phyloP scores from a whole-genome alignment of 257 asterid genomes.

The Striga asiatica region DNA sequence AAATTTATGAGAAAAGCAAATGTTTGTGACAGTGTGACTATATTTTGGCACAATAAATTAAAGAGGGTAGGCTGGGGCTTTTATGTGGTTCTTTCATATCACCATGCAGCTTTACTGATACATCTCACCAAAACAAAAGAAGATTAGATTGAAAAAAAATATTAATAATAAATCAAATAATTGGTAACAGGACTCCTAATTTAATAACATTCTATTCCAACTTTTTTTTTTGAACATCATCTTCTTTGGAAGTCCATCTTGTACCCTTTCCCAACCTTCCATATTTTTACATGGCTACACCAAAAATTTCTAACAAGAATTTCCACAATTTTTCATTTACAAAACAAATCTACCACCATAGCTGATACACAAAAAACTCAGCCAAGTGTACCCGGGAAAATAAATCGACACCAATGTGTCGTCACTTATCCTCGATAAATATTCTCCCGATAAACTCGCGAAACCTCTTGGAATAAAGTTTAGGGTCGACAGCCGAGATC shows the following conservation, averaged over 20 bases:
- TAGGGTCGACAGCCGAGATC: slow-evolving; percentile 79
- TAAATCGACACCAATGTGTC: too few species aligned
- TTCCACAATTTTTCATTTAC: background rate
- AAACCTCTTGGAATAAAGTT: slow-evolving; percentile 59
- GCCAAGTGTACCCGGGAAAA: too few species aligned
- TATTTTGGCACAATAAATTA: too few species aligned
- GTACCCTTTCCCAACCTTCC: background rate
- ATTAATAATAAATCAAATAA: background rate
- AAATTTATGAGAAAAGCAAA: too few species aligned
- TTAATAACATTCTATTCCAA: background rate
- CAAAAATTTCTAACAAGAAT: background rate
- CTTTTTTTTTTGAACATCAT: background rate
- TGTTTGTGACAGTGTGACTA: too few species aligned
- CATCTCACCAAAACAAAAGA: too few species aligned
- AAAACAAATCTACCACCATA: background rate
- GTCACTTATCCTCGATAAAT: slow-evolving; percentile 50
- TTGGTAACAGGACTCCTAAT: background rate
- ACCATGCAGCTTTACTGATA: too few species aligned
- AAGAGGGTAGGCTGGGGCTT: too few species aligned
- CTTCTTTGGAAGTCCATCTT: too few species aligned
- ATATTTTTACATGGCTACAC: background rate
- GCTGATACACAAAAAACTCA: background rate
- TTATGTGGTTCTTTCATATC: too few species aligned
- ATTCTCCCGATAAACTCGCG: slow-evolving; percentile 56
- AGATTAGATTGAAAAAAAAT: too few species aligned